Evolutionary conservation across 1,284 basidiomycete species (phyloP), one percentile per base, ranked within the genome.

Genomic region (Apiotrichum domesticum): DNA sequence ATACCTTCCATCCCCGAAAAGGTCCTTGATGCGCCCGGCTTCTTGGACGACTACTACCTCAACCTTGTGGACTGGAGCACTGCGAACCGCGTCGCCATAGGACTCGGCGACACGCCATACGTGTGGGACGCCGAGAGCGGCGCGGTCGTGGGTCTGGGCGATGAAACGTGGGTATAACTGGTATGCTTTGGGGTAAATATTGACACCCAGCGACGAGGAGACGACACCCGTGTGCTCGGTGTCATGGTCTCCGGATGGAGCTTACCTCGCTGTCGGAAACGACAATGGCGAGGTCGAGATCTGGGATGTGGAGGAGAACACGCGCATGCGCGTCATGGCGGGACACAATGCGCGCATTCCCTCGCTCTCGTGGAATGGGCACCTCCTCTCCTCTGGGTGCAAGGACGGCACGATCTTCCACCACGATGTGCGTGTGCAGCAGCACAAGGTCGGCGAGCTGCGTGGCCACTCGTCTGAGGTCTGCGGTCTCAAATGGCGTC

Each of bases 1-100:
- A 66, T 67, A 1, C 71, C 72, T 3, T 69, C 91, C 85, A 0
- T 86, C 84, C 59, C 92, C 87, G 90, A 96, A 67, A 83, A 91
- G 32, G 91, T 97, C 2, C 81, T 99, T 10, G 96, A 98, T 68
- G 96, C 96, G 0, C 93, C 94, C 0, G 91, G 90, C 1, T 88
- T 97, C 80, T 83, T 88, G 43, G 92, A 98, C 66, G 96, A 99
- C 76, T 98, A 96, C 75, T 98, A 99, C 74, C 85, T 97, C 67
- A 98, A 98, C 73, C 80, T 98, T 39, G 77, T 98, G 55, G 84
- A 87, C 45, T 99, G 95, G 95, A 88, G 87, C 40, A 81, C 81
- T 35, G 83, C 84, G 57, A 98, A 98, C 75, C 79, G 87, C 37
- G 84, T 98, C 4, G 91, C 88, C 1, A 92, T 97, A 57, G 93